phyloP scores from a whole-genome alignment of 2,329 filamentous ascomycete species.

The Fusarium coffeatum region DNA sequence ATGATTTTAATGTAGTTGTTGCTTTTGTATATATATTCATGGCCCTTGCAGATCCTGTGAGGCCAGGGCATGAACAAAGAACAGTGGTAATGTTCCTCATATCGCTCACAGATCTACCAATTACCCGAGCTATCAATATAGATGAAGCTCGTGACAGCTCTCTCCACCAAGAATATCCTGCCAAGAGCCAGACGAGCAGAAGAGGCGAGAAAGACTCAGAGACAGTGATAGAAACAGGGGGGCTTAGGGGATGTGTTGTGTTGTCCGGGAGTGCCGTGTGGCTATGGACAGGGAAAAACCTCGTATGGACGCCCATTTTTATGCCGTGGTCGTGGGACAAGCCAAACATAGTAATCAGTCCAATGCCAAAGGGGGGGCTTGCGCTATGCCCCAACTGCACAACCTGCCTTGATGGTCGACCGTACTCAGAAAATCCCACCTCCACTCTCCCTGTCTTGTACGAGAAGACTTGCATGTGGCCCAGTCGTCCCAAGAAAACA shows the following conservation, averaged over 20 bases:
- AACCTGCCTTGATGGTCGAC: constrained; percentile 10
- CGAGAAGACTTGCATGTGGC: constrained; percentile 40
- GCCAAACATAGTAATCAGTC: constrained; percentile 45
- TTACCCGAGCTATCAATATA: neutral
- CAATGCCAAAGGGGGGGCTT: constrained; percentile 27
- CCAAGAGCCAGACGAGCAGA: constrained; percentile 19
- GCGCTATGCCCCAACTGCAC: constrained; percentile 33
- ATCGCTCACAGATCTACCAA: neutral
- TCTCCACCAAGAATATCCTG: neutral
- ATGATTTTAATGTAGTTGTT: neutral
- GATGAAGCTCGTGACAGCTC: constrained; percentile 2
- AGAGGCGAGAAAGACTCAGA: neutral
- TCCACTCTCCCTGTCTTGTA: constrained; percentile 24
- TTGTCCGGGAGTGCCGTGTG: constrained; percentile 40
- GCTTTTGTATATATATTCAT: neutral
- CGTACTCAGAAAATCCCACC: constrained; percentile 31
- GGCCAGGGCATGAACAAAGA: neutral
- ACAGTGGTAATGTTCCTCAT: neutral
- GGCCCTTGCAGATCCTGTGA: neutral
- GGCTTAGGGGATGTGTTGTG: constrained; percentile 4
- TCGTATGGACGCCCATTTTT: constrained; percentile 42
- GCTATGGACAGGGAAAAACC: constrained; percentile 42
- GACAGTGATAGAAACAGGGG: constrained; percentile 20
- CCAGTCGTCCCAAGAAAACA: constrained; percentile 45
- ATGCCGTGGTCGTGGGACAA: constrained; percentile 42